Evolutionary conservation across 2,329 filamentous ascomycete genomes (phyloP).

Genomic region (Verticillium isaacii): DNA sequence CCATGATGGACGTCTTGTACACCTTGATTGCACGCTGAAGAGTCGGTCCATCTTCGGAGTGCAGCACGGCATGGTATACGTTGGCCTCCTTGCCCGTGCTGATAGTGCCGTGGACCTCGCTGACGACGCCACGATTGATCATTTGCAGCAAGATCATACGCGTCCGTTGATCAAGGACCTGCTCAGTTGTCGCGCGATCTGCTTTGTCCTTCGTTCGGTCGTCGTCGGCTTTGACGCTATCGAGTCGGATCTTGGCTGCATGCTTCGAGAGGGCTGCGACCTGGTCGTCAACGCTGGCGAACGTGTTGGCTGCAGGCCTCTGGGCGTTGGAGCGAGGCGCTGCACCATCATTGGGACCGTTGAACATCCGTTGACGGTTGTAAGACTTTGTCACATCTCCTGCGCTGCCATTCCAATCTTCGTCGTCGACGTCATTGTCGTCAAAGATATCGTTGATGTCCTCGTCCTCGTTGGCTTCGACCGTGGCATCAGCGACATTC

Average conservation of each 20-base stretch:
- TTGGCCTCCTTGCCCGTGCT: conserved; percentile 98
- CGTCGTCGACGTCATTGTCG: conserved; percentile 57
- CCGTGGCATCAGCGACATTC: conserved; percentile 17
- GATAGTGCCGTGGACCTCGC: conserved; percentile 89
- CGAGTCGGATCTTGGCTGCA: conserved; percentile 78
- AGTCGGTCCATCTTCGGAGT: conserved; percentile 49
- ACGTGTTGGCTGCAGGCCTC: conserved; percentile 74
- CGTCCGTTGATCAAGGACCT: conserved; percentile 89
- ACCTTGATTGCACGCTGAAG: conserved; percentile 91
- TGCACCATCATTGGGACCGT: conserved; percentile 40
- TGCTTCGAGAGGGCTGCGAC: conserved; percentile 80
- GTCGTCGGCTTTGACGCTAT: conserved; percentile 50
- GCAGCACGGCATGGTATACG: conserved; percentile 83
- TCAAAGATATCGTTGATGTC: conserved; percentile 43
- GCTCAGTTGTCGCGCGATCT: conserved; percentile 89
- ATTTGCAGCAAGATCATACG: conserved; percentile 95
- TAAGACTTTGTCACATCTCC: conserved; percentile 80
- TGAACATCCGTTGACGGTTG: conserved; percentile 74
- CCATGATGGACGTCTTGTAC: conserved; percentile 96
- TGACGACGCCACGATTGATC: conserved; percentile 86
- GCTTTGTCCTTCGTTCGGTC: conserved; percentile 75
- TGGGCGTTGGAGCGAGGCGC: conserved; percentile 72
- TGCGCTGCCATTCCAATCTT: conserved; percentile 50
- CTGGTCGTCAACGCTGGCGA: conserved; percentile 79
- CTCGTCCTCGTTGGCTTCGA: conserved; percentile 26